Conservation (phyloP, 176 grass and related monocot species). For the Oryza rufipogon region DNA sequence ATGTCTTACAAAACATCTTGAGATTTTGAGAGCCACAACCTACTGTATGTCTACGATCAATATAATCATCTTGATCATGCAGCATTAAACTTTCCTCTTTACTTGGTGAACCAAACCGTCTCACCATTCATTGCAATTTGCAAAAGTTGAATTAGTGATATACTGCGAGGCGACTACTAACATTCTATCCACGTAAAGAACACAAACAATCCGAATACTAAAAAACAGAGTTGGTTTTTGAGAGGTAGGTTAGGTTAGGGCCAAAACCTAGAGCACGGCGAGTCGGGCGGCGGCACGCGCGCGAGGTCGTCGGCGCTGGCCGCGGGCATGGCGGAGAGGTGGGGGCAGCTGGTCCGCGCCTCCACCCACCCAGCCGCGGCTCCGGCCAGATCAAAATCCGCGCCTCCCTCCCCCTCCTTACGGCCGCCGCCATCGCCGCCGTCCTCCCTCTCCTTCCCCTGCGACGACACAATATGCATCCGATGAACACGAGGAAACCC, state of each 20-base stretch:
- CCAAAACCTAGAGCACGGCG: constrained; percentile 69
- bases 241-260: not conserved
- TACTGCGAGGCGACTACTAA: no score
- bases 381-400: constrained; percentile 52
- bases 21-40: no score
- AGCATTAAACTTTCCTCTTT: not conserved
- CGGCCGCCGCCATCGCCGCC: not conserved
- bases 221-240: not conserved
- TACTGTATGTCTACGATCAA: not conserved
- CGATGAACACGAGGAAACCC: no score
- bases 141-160: not conserved
- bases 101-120: not conserved
- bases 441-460: constrained; percentile 49
- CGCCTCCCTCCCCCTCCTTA: not conserved
- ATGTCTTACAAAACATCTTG: no score
- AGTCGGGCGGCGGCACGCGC: constrained; percentile 65
- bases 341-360: constrained; percentile 77
- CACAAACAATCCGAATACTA: not conserved
- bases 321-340: constrained; percentile 57
- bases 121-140: not conserved
- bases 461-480: not conserved
- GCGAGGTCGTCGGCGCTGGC: constrained; percentile 47
- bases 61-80: not conserved
- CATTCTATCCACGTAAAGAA: not conserved
- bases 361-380: constrained; percentile 75